Evolutionary conservation across 2,329 filamentous ascomycete species (phyloP), one percentile per base, ranked within the genome.

Genomic region (Pseudohalonectria lignicola): DNA sequence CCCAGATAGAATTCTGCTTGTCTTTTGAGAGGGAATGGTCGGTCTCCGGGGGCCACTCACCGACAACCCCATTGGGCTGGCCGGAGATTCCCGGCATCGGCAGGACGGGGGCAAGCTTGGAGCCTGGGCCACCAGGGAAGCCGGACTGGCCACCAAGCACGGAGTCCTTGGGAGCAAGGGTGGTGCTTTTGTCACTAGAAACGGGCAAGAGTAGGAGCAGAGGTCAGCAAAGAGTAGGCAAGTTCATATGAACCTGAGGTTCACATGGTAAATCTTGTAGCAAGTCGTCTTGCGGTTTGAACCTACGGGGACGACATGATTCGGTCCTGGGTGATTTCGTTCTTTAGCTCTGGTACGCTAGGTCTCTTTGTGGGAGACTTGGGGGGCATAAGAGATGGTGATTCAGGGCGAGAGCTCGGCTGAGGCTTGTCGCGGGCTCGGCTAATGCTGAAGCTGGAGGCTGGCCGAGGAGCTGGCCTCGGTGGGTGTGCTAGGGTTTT

Each of bases 1-100:
- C n/a, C n/a, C n/a, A n/a, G n/a, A n/a, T n/a, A n/a, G n/a, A n/a
- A n/a, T n/a, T n/a, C n/a, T n/a, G n/a, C n/a, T n/a, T n/a, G n/a
- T n/a, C n/a, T n/a, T n/a, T n/a, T n/a, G n/a, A n/a, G n/a, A n/a
- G n/a, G n/a, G n/a, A n/a, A n/a, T n/a, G n/a, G n/a, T n/a, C n/a
- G n/a, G n/a, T n/a, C n/a, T n/a, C n/a, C n/a, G n/a, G n/a, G n/a
- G n/a, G n/a, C n/a, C n/a, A n/a, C 49, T 44, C 36, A 51, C 49
- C 53, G 15, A 54, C 47, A 18, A 50, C 43, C 33, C 50, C 48
- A 47, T 54, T 57, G 41, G 48, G 51, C 30, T 53, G 51, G 41
- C 58, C 56, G 11, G 59, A 58, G 39, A 61, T 53, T 35, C 52
- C 53, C 19, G 59, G 58, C 50, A 55, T 53, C 10, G 46, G 46